phyloP scores from a whole-genome alignment of 805 yeast genomes.

The Kodamaea sagamina region DNA sequence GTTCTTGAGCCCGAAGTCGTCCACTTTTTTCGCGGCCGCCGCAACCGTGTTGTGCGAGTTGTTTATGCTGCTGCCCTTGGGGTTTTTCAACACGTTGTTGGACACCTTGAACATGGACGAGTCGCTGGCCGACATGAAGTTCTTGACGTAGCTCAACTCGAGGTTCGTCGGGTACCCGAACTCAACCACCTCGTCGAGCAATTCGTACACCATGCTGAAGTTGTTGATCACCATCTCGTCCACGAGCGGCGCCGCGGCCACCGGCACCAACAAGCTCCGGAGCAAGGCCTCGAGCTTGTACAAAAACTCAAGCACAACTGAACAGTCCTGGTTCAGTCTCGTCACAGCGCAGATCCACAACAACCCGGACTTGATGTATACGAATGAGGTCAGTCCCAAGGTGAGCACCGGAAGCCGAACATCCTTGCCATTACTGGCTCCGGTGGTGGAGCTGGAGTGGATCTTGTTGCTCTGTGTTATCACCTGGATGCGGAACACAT shows the following conservation, averaged over 20 bases:
- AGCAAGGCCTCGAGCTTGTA: conserved; percentile 60
- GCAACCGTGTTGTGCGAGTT: conserved; percentile 7
- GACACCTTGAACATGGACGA: conserved; percentile 20
- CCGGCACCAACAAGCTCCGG: conserved; percentile 26
- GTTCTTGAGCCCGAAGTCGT: conserved; percentile 13
- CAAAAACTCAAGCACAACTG: conserved; percentile 75
- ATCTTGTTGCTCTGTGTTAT: conserved; percentile 52
- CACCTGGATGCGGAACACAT: conserved; percentile 90
- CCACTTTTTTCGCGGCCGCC: conserved; percentile 3
- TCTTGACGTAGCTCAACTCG: conserved; percentile 43
- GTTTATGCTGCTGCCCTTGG: conserved; percentile 6
- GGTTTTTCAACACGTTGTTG: conserved; percentile 10
- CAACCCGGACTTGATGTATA: conserved; percentile 63
- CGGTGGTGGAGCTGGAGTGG: conserved; percentile 17
- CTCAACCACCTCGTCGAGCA: conserved; percentile 74
- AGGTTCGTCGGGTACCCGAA: conserved; percentile 76
- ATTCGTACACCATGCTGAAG: conserved; percentile 70
- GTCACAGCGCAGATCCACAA: conserved; percentile 89
- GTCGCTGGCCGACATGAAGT: conserved; percentile 20
- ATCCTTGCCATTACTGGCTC: conserved; percentile 21
- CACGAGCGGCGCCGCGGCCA: conserved; percentile 17
- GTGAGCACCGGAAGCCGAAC: conserved; percentile 58
- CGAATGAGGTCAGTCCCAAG: conserved; percentile 87
- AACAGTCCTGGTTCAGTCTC: conserved; percentile 83
- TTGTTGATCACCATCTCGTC: conserved; percentile 57